Conservation (phyloP, 1,284 basidiomycete species). For the Rhodotorula sp. region DNA sequence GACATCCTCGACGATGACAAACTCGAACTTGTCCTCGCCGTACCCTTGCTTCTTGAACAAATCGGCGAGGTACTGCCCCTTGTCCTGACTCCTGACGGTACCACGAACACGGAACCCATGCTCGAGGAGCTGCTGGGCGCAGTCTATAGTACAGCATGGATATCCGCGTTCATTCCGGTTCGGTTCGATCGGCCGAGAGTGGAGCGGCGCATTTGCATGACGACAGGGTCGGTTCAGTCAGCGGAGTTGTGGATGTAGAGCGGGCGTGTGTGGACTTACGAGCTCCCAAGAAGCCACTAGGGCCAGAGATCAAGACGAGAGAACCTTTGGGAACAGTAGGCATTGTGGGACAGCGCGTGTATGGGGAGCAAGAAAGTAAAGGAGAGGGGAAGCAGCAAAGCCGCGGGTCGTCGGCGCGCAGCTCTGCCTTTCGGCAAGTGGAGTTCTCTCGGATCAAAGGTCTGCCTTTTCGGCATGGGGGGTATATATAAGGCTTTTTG, state of each 20-base stretch:
- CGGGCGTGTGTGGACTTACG: constrained; percentile 4
- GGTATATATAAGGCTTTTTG: too few relatives aligned
- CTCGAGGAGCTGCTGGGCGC: constrained; percentile 46
- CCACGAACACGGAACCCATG: constrained; percentile 50
- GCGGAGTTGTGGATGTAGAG: not conserved
- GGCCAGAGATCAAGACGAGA: constrained; percentile 48
- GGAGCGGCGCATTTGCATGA: not conserved
- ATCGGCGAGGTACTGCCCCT: constrained; percentile 51
- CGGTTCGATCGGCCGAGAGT: not conserved
- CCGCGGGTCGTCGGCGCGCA: too few relatives aligned
- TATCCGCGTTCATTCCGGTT: constrained; percentile 41
- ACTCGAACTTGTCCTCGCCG: constrained; percentile 42
- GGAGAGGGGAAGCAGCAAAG: not conserved
- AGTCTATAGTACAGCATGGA: constrained; percentile 37
- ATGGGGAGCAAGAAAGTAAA: not conserved
- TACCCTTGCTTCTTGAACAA: constrained; percentile 45
- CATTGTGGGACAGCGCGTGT: constrained; percentile 1
- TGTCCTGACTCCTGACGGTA: constrained; percentile 50
- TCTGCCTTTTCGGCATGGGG: too few relatives aligned
- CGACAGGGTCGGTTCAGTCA: not conserved
- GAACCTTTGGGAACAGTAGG: constrained; percentile 7
- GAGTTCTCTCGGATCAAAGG: too few relatives aligned
- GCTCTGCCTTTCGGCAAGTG: not conserved
- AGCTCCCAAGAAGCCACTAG: constrained; percentile 42
- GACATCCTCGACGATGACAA: constrained; percentile 49